A percentile compares a stretch with the other conserved stretches of the same genome.
Conservation (phyloP, 352 stramenopile genomes). For the Globisporangium apiculatum region DNA sequence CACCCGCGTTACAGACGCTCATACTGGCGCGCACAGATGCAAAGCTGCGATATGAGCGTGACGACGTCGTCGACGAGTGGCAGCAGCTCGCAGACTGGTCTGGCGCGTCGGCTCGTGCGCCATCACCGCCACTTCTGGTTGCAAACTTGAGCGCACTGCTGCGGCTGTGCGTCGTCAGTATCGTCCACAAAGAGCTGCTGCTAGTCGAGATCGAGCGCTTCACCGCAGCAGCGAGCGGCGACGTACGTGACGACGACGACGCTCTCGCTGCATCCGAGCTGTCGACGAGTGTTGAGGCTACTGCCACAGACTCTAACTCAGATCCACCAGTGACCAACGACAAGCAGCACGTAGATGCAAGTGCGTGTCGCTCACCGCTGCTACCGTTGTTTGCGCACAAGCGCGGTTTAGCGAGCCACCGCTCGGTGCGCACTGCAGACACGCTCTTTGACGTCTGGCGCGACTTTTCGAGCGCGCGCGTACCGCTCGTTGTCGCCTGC, state of each 20-base stretch:
- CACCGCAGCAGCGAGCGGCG: not conserved
- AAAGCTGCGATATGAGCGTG: not conserved
- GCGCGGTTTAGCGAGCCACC: no score
- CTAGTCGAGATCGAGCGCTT: constrained; percentile 28
- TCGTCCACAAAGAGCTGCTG: constrained; percentile 18
- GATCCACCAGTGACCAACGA: not conserved
- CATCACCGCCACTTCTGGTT: not conserved
- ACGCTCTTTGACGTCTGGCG: constrained; percentile 22
- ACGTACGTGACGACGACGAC: not conserved
- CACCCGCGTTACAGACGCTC: constrained; percentile 19
- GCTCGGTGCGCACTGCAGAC: not conserved
- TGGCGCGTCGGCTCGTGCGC: no score
- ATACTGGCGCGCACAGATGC: constrained; percentile 14
- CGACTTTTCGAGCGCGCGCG: constrained; percentile 25
- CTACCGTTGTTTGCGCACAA: no score
- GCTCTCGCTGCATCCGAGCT: not conserved
- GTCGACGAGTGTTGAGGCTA: no score
- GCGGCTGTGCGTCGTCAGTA: constrained; percentile 20
- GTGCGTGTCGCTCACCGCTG: no score
- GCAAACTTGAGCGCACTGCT: constrained; percentile 8
- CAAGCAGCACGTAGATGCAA: not conserved
- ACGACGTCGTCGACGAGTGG: constrained; percentile 8
- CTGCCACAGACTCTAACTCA: no score
- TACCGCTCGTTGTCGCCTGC: constrained; percentile 26
- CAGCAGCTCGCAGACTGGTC: constrained; percentile 1